Base-by-base conservation (phyloP, 768 basidiomycete species). In the Pisolithus sp. region DNA sequence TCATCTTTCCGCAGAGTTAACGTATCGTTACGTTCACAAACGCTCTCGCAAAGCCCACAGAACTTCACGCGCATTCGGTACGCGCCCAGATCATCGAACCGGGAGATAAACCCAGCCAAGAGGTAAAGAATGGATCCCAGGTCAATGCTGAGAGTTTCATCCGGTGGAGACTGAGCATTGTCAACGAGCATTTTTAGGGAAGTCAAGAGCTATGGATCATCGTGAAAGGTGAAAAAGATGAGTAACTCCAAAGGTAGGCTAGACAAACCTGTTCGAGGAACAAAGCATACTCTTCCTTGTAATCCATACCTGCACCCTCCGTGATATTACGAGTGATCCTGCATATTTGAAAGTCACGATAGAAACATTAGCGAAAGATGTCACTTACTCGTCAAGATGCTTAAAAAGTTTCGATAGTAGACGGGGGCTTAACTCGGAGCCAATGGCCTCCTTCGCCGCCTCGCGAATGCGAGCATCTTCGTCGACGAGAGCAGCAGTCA, bases 111-210 rank as follows among this genome's bases (percentile, higher is more conserved):
- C 9, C 70, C 71, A 0, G 82, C 83, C 38, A 92, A 72, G 2
- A 78, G 71, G 24, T 78, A 65, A 59, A 88, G 74, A 2, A 77
- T 77, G 9, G 77, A 72, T 46, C 78, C 78, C n/a, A 86, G 73
- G 60, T 88, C 85, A 28, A 84, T 77, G 53, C 73, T 77, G 57
- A 80, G 72, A 13, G 81, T 67, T 46, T 86, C 83, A 48, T 86
- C 82, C 23, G 78, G 67, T 8, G 75, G 71, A 20, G 72, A 71
- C 42, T 81, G 75, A 17, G 77, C 73, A 53, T 87, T 88, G 52
- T 92, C 89, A n/a, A 89, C 75, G 42, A 90, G 75, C 7, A 87
- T 75, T 59, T 86, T 88, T 44, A 94, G 69, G 26, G 94, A 81
- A 0, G 81, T 74, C 46, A 89, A 80, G 54, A 85, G 81, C 85